These are phyloP conservation scores for Elongisporangium prolatum DNA, from an alignment of 352 stramenopile genomes.

Conservation along the genomic window DNA sequence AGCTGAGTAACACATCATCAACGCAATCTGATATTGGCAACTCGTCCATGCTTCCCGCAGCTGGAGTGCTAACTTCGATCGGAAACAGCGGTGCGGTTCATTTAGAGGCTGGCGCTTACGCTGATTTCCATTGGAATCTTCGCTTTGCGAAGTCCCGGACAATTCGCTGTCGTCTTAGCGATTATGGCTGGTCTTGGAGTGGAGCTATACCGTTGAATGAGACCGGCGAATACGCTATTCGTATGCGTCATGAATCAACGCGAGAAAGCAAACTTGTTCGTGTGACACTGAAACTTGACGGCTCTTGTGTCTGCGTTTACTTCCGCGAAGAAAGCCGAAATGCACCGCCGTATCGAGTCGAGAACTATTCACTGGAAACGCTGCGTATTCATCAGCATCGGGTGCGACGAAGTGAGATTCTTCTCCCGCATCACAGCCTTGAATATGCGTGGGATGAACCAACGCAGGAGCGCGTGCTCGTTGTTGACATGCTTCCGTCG, in stretches of 20 bases:
- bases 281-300: constrained; percentile 74
- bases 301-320: constrained; percentile 75
- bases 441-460: constrained; percentile 89
- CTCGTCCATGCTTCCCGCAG: constrained; percentile 43
- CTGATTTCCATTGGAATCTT: constrained; percentile 83
- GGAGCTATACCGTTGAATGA: constrained; percentile 70
- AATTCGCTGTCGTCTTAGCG: constrained; percentile 70
- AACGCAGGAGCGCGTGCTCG: constrained; percentile 67
- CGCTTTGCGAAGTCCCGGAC: constrained; percentile 64
- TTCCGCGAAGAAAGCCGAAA: constrained; percentile 75
- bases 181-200: constrained; percentile 82
- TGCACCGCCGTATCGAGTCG: constrained; percentile 78
- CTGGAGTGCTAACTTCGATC: neutral
- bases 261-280: constrained; percentile 74
- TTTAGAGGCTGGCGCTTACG: constrained; percentile 65
- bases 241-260: constrained; percentile 80
- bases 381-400: constrained; percentile 80
- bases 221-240: constrained; percentile 76
- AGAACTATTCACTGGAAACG: constrained; percentile 88
- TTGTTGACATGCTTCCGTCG: constrained; percentile 87
- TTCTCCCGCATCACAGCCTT: constrained; percentile 81
- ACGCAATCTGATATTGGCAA: constrained; percentile 3
- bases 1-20: constrained; percentile 20
- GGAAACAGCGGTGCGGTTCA: constrained; percentile 25
- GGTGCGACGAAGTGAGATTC: constrained; percentile 78